These are phyloP conservation scores for Citrus sinensis DNA, from an alignment of 345 rosid genomes.

Conservation along the genomic window DNA sequence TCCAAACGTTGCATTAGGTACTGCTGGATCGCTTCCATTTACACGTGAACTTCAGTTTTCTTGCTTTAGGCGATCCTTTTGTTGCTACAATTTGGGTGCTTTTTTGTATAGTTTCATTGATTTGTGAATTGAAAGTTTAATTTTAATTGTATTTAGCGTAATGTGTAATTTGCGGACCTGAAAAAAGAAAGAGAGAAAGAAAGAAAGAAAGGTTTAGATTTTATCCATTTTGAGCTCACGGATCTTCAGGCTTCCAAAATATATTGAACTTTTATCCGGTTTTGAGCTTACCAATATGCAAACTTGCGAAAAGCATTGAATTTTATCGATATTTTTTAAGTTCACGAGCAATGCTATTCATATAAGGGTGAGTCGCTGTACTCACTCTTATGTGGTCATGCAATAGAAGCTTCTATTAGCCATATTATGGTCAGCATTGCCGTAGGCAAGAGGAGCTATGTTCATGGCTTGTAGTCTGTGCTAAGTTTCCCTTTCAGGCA, in stretches of 20 bases:
- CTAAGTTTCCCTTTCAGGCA: background rate
- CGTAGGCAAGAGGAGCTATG: background rate
- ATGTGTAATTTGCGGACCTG: background rate
- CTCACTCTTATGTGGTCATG: too few species aligned
- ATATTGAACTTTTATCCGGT: background rate
- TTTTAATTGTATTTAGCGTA: background rate
- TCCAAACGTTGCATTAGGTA: slow-evolving; percentile 87
- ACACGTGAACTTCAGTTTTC: too few species aligned
- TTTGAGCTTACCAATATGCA: background rate
- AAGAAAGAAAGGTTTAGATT: background rate
- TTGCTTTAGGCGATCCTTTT: background rate
- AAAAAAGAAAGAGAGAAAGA: too few species aligned
- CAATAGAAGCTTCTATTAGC: background rate
- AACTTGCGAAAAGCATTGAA: background rate
- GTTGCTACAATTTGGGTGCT: background rate
- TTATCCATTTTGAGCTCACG: background rate
- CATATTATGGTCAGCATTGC: too few species aligned
- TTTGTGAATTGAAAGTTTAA: background rate
- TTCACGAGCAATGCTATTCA: background rate
- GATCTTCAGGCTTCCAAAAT: background rate
- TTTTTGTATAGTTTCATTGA: background rate
- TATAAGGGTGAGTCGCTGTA: background rate
- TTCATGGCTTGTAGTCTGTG: background rate
- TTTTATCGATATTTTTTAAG: too few species aligned
- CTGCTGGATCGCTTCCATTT: background rate